Percentiles rank a stretch among this genome's conserved stretches.
phyloP scores from a whole-genome alignment of 768 basidiomycete species.

The Boletus rubroflammeus region DNA sequence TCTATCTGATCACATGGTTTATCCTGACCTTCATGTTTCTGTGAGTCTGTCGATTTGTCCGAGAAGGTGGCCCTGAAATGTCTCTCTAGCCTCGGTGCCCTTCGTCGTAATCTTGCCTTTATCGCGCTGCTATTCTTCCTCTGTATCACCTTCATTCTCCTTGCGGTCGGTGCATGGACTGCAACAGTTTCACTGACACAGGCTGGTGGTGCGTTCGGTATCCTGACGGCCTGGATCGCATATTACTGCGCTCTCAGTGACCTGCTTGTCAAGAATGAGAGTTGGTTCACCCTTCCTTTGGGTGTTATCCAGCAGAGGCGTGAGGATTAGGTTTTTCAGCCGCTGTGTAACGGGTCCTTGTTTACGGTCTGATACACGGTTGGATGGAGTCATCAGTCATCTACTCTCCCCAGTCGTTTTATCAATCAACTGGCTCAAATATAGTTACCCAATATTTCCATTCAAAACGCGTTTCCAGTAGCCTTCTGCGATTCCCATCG shows the following conservation, averaged over 20 bases:
- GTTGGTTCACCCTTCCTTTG: conserved; percentile 41
- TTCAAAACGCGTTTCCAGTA: neutral
- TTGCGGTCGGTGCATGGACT: conserved; percentile 40
- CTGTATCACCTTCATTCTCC: conserved; percentile 48
- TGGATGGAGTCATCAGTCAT: neutral
- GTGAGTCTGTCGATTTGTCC: conserved; percentile 36
- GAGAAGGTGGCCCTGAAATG: neutral
- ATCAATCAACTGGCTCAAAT: neutral
- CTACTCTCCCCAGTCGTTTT: conserved; percentile 9
- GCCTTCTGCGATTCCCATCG: neutral
- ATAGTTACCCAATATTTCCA: neutral
- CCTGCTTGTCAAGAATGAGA: conserved; percentile 36
- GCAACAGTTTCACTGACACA: conserved; percentile 22
- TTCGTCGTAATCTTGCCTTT: conserved; percentile 49
- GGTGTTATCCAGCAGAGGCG: conserved; percentile 24
- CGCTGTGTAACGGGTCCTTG: neutral
- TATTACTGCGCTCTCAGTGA: conserved; percentile 45
- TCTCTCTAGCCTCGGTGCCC: conserved; percentile 40
- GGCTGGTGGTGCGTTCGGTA: conserved; percentile 45
- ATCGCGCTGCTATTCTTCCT: conserved; percentile 51
- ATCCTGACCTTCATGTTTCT: conserved; percentile 65
- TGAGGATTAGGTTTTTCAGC: neutral
- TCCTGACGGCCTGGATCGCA: conserved; percentile 45
- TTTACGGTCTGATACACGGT: conserved; percentile 1
- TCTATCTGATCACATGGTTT: conserved; percentile 73